Percentiles rank a stretch among this genome's conserved stretches.
These are phyloP conservation scores for Xylaria sp. DNA, from an alignment of 2,329 filamentous ascomycete species.

Conservation along the genomic window DNA sequence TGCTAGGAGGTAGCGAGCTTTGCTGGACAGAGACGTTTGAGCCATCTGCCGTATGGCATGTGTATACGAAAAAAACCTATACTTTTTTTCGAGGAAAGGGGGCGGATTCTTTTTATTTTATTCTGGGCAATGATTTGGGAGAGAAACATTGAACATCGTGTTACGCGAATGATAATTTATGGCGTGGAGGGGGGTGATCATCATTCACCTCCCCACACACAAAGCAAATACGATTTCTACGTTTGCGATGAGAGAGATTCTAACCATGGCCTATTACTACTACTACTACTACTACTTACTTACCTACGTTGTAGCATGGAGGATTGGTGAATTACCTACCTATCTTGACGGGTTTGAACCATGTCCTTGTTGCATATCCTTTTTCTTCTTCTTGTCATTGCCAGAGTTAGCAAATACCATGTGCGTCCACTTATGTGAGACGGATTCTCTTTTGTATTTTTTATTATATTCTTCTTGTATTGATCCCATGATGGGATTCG, in stretches of 20 bases:
- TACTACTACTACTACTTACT: too few relatives aligned
- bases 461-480: not conserved
- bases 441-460: not conserved
- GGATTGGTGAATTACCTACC: too few relatives aligned
- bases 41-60: constrained; percentile 17
- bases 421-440: constrained; percentile 14
- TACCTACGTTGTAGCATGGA: too few relatives aligned
- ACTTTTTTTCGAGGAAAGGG: not conserved
- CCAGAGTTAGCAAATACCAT: constrained; percentile 17
- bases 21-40: constrained; percentile 9
- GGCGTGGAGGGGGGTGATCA: not conserved
- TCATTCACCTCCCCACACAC: not conserved
- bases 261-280: too few relatives aligned
- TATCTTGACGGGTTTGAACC: too few relatives aligned
- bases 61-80: constrained; percentile 16
- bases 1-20: constrained; percentile 3
- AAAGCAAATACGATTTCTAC: constrained; percentile 15
- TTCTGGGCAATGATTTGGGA: constrained; percentile 7
- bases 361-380: too few relatives aligned
- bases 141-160: constrained; percentile 5
- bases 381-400: constrained; percentile 26
- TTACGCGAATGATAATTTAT: constrained; percentile 9
- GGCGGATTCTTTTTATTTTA: not conserved
- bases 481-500: too few relatives aligned
- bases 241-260: constrained; percentile 7